Conservation (phyloP, 306 rosid species). For the Prunus persica region DNA sequence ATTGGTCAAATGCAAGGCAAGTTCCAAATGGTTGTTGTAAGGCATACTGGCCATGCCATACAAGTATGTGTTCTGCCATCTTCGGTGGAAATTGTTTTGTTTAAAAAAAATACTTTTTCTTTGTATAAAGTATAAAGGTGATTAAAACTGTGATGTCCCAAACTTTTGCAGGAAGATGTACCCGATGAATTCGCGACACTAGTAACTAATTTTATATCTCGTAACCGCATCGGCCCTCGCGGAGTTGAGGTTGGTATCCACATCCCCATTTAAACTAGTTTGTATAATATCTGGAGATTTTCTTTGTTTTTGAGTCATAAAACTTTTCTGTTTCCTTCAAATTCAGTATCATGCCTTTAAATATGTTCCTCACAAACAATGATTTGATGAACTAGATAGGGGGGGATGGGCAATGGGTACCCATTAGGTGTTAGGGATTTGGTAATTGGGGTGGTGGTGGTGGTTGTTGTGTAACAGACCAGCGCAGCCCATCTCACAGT, state of each 20-base stretch:
- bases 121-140: background rate
- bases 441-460: too few species aligned
- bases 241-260: conserved; percentile 76
- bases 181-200: conserved; percentile 84
- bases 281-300: background rate
- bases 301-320: background rate
- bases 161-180: conserved; percentile 73
- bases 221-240: conserved; percentile 75
- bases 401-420: too few species aligned
- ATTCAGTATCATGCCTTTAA: background rate
- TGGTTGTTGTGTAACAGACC: too few species aligned
- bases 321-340: background rate
- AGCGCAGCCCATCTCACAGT: too few species aligned
- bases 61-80: conserved; percentile 47
- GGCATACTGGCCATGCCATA: conserved; percentile 94
- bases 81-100: background rate
- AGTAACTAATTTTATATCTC: conserved; percentile 69
- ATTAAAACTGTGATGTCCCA: background rate
- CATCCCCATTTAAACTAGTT: conserved; percentile 7
- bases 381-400: too few species aligned
- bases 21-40: conserved; percentile 89
- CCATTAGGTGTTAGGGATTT: too few species aligned
- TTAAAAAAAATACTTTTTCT: background rate
- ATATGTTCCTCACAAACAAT: background rate
- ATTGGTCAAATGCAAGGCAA: conserved; percentile 99